Percentiles rank a stretch among this genome's conserved stretches.
Evolutionary conservation across 2,329 filamentous ascomycete genomes (phyloP).

Genomic region (Arthrobotrys sphaeroides): DNA sequence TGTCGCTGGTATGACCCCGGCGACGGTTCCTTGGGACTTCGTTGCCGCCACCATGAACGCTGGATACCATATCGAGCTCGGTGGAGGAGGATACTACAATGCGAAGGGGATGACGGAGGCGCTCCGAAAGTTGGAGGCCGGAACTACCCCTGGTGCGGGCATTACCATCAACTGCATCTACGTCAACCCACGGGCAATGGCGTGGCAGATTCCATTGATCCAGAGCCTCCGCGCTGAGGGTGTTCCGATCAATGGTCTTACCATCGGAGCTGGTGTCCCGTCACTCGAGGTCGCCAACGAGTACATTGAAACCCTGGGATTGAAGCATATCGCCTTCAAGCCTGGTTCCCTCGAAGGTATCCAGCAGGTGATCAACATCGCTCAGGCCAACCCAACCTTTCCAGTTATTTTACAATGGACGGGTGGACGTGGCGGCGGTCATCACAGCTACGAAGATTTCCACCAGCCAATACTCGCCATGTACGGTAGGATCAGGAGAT

Average conservation of each 20-base stretch:
- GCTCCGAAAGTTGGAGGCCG: conserved; percentile 82
- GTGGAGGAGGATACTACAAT: conserved; percentile 85
- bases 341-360: conserved; percentile 89
- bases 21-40: conserved; percentile 89
- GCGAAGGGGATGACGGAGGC: conserved; percentile 83
- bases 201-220: conserved; percentile 88
- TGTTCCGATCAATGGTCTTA: conserved; percentile 88
- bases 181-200: conserved; percentile 87
- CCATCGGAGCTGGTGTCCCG: conserved; percentile 91
- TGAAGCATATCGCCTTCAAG: conserved; percentile 96
- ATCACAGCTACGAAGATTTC: conserved; percentile 96
- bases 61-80: conserved; percentile 92
- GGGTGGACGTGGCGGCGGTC: conserved; percentile 89
- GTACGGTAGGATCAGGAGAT: conserved; percentile 86
- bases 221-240: conserved; percentile 82
- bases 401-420: conserved; percentile 96
- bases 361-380: conserved; percentile 88
- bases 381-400: conserved; percentile 91
- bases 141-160: conserved; percentile 83
- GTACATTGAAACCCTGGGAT: conserved; percentile 89
- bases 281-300: conserved; percentile 92
- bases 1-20: conserved; percentile 93
- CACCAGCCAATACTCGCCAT: conserved; percentile 89
- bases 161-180: conserved; percentile 93
- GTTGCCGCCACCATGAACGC: conserved; percentile 92